Evolutionary conservation across 805 yeast species (phyloP).

Genomic region (Suhomyces sp.): DNA sequence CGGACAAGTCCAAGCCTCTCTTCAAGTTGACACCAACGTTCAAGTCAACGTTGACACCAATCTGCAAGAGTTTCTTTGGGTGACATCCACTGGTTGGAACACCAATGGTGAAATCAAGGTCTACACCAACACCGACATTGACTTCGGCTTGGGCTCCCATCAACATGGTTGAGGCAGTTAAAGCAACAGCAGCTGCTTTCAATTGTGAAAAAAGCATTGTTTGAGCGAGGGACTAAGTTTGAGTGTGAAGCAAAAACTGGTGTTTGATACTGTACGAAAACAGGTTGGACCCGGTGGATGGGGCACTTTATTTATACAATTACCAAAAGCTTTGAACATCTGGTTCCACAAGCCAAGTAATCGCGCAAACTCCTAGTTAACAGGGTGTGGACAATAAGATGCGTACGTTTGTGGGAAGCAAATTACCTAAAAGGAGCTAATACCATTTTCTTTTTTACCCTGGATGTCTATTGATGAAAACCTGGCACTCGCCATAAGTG

Average conservation of each 20-base stretch:
- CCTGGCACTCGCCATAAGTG: background rate
- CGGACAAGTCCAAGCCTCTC: conserved; percentile 6
- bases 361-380: background rate
- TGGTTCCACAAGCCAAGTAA: background rate
- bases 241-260: conserved; percentile 2
- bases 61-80: conserved; percentile 6
- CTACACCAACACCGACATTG: conserved; percentile 5
- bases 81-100: conserved; percentile 7
- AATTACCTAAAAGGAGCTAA: conserved; percentile 1
- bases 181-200: conserved; percentile 11
- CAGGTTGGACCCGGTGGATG: background rate
- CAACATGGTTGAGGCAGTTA: conserved; percentile 9
- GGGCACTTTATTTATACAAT: background rate
- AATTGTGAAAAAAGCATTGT: conserved; percentile 13
- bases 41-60: conserved; percentile 11
- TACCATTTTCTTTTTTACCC: background rate
- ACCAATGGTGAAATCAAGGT: conserved; percentile 11
- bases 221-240: conserved; percentile 6
- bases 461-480: background rate
- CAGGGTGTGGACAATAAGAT: background rate
- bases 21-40: conserved; percentile 10
- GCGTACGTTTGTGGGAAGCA: background rate
- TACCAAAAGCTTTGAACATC: background rate
- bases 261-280: background rate
- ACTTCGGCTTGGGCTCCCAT: conserved; percentile 5